A percentile compares a stretch with the other conserved stretches of the same genome.
Evolutionary conservation across 2,329 filamentous ascomycete genomes (phyloP).

Genomic region (Coniosporium tulheliwenetii): DNA sequence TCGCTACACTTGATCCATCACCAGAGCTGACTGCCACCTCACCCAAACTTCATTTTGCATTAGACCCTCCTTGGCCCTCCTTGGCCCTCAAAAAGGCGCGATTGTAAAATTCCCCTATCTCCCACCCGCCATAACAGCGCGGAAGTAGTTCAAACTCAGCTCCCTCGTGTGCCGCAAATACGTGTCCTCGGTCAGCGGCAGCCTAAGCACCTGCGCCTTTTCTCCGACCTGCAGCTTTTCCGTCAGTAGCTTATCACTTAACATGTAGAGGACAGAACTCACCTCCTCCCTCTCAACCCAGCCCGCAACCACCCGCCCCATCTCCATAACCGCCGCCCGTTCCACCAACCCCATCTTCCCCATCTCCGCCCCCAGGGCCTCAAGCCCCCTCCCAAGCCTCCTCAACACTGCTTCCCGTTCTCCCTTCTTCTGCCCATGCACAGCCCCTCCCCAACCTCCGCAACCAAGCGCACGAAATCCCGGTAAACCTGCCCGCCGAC

Average conservation of each 20-base stretch:
- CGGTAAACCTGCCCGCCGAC: constrained; percentile 68
- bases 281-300: constrained; percentile 35
- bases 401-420: constrained; percentile 12
- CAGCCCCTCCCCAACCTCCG: constrained; percentile 14
- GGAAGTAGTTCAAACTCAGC: constrained; percentile 2
- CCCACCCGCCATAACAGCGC: background rate
- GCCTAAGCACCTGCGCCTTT: background rate
- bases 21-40: no score
- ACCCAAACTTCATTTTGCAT: no score
- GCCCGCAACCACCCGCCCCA: constrained; percentile 57
- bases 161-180: constrained; percentile 1
- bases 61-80: no score
- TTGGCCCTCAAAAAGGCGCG: no score
- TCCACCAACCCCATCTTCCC: constrained; percentile 31
- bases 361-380: constrained; percentile 22
- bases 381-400: constrained; percentile 19
- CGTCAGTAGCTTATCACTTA: background rate
- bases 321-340: constrained; percentile 64
- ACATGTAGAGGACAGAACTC: background rate
- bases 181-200: constrained; percentile 2
- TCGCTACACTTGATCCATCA: no score
- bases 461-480: constrained; percentile 39
- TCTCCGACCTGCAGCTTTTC: background rate
- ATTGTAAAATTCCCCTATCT: background rate
- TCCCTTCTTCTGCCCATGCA: constrained; percentile 16